phyloP scores from a whole-genome alignment of 1,139 yeast genomes.

The Taphrina populina region DNA sequence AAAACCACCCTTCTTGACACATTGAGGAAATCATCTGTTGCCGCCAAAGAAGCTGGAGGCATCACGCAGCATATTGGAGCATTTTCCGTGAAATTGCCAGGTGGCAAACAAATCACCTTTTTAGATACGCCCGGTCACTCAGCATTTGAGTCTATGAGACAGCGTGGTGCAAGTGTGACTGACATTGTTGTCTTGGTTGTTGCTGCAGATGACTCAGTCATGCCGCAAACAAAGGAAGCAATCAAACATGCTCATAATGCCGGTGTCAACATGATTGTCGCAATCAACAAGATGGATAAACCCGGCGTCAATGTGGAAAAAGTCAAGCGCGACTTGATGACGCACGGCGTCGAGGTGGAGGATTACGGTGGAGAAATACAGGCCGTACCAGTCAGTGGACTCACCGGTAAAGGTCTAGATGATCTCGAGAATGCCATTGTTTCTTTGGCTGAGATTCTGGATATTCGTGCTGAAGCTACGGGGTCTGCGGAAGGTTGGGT shows the following conservation, averaged over 20 bases:
- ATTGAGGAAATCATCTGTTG: conserved; percentile 79
- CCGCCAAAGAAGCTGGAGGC: conserved; percentile 87
- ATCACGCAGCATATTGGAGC: conserved; percentile 99
- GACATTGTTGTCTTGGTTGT: conserved; percentile 90
- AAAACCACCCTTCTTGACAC: conserved; percentile 90
- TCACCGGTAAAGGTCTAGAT: conserved; percentile 81
- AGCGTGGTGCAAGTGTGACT: conserved; percentile 91
- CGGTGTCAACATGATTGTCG: conserved; percentile 84
- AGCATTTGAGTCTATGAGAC: conserved; percentile 92
- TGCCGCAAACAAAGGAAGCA: conserved; percentile 97
- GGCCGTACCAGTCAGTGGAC: conserved; percentile 81
- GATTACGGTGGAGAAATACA: conserved; percentile 96
- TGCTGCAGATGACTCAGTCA: conserved; percentile 97
- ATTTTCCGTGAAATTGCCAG: conserved; percentile 76
- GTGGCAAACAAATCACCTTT: conserved; percentile 75
- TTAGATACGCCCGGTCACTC: conserved; percentile 99
- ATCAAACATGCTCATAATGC: conserved; percentile 85
- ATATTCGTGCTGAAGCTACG: conserved; percentile 61
- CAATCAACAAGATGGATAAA: conserved; percentile 88
- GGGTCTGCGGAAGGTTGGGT: conserved; percentile 77
- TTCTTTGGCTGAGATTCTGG: conserved; percentile 78
- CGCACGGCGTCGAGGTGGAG: conserved; percentile 79
- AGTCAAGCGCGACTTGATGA: conserved; percentile 73
- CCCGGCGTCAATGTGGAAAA: conserved; percentile 68
- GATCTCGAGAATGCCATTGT: conserved; percentile 85